Evolutionary conservation across 2,329 filamentous ascomycete species (phyloP).

Genomic region (Fusarium burgessii): DNA sequence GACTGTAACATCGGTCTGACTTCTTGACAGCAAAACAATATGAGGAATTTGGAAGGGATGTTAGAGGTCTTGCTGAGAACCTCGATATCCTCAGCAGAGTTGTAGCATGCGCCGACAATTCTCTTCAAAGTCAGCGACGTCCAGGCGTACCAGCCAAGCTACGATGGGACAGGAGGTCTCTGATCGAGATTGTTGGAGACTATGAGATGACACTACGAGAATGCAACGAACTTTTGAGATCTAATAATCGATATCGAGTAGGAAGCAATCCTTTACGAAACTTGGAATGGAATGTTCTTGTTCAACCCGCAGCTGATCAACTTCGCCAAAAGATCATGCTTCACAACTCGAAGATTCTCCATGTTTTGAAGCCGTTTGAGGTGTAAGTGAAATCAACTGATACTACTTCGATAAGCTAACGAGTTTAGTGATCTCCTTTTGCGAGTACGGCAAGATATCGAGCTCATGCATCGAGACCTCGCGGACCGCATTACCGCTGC

Average conservation of each 20-base stretch:
- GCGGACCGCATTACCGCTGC: constrained; percentile 40
- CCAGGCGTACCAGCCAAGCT: constrained; percentile 37
- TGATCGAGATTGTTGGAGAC: constrained; percentile 50
- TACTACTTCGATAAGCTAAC: constrained; percentile 5
- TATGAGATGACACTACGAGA: constrained; percentile 49
- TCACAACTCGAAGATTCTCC: constrained; percentile 52
- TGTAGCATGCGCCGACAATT: constrained; percentile 45
- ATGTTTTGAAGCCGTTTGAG: constrained; percentile 52
- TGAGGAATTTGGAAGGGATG: constrained; percentile 50
- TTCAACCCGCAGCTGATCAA: constrained; percentile 50
- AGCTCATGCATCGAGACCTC: constrained; percentile 44
- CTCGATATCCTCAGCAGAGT: constrained; percentile 50
- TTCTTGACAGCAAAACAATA: constrained; percentile 47
- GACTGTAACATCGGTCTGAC: constrained; percentile 7
- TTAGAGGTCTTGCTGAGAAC: constrained; percentile 47
- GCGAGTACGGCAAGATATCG: constrained; percentile 47
- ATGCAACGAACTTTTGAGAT: constrained; percentile 46
- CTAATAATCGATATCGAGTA: constrained; percentile 48
- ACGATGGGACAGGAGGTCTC: constrained; percentile 43
- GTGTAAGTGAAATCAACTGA: constrained; percentile 44
- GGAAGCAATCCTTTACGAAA: constrained; percentile 47
- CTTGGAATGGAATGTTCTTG: constrained; percentile 53
- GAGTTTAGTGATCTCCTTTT: constrained; percentile 49
- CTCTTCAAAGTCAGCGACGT: constrained; percentile 42
- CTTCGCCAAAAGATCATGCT: constrained; percentile 50